Conservation (phyloP, 2,329 filamentous ascomycete species). For the Cordyceps cicadae region DNA sequence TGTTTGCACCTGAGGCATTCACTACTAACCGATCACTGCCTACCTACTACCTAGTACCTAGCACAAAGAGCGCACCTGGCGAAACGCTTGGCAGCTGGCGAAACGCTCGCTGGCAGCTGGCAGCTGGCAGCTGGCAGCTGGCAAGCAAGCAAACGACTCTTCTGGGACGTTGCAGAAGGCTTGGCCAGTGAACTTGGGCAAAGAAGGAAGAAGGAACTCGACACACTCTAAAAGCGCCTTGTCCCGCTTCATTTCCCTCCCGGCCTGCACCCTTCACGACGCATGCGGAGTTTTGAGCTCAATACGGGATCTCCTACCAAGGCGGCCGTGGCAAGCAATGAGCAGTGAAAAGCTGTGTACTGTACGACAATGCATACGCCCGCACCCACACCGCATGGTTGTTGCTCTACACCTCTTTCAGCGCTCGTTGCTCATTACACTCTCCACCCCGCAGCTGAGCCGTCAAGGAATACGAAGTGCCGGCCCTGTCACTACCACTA, state of each 20-base stretch:
- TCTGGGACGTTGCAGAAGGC: neutral
- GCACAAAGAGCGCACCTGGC: neutral
- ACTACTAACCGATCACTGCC: no score
- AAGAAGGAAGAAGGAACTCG: neutral
- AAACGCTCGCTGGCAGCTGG: neutral
- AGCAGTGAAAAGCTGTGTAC: neutral
- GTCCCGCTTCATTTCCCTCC: neutral
- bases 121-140: neutral
- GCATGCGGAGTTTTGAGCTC: neutral
- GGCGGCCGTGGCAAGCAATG: neutral
- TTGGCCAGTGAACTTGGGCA: neutral
- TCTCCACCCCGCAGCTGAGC: slow-evolving; percentile 4
- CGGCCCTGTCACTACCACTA: neutral
- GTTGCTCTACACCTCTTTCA: neutral
- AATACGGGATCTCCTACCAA: neutral
- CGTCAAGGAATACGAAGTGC: slow-evolving; percentile 8
- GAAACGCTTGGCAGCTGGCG: neutral
- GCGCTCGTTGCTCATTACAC: neutral
- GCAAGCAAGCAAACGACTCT: neutral
- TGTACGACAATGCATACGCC: no score
- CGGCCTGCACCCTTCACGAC: neutral
- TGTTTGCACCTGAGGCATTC: slow-evolving; percentile 2
- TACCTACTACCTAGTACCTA: no score
- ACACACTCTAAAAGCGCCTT: neutral
- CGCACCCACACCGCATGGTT: neutral